phyloP scores from a whole-genome alignment of 1,284 basidiomycete genomes.

The Meira nashicola region DNA sequence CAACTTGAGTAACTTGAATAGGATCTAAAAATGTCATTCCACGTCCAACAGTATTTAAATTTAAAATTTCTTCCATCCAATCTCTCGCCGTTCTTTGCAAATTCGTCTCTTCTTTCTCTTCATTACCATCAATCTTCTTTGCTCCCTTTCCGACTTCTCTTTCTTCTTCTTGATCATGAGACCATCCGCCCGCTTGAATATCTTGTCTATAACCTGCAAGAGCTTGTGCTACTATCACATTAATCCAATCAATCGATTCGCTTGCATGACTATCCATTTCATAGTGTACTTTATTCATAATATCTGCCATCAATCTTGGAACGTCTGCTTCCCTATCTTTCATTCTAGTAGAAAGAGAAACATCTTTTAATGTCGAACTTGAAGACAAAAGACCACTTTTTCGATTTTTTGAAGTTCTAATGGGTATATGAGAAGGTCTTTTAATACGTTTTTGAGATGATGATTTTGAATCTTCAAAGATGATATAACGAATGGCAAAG shows the following conservation, averaged over 20 bases:
- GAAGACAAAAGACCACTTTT: background rate
- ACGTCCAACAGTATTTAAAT: constrained; percentile 16
- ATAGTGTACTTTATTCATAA: constrained; percentile 57
- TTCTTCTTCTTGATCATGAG: background rate
- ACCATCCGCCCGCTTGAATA: constrained; percentile 51
- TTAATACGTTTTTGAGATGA: background rate
- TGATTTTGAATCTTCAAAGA: constrained; percentile 56
- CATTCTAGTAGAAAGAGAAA: constrained; percentile 35
- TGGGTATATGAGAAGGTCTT: background rate
- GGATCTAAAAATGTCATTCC: constrained; percentile 44
- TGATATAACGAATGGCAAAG: constrained; percentile 57
- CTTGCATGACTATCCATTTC: constrained; percentile 58
- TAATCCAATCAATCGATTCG: constrained; percentile 60
- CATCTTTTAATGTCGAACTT: background rate
- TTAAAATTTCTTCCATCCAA: constrained; percentile 48
- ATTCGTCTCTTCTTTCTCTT: constrained; percentile 19
- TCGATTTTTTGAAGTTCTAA: background rate
- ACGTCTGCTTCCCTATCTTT: constrained; percentile 52
- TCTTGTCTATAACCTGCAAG: constrained; percentile 53
- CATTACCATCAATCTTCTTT: background rate
- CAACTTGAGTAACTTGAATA: constrained; percentile 59
- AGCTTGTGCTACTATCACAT: constrained; percentile 60
- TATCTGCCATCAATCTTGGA: constrained; percentile 40
- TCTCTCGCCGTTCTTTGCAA: constrained; percentile 30
- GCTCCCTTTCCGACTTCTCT: constrained; percentile 4